Evolutionary conservation across 2,329 filamentous ascomycete genomes (phyloP).

Genomic region (Colletotrichum costaricense): DNA sequence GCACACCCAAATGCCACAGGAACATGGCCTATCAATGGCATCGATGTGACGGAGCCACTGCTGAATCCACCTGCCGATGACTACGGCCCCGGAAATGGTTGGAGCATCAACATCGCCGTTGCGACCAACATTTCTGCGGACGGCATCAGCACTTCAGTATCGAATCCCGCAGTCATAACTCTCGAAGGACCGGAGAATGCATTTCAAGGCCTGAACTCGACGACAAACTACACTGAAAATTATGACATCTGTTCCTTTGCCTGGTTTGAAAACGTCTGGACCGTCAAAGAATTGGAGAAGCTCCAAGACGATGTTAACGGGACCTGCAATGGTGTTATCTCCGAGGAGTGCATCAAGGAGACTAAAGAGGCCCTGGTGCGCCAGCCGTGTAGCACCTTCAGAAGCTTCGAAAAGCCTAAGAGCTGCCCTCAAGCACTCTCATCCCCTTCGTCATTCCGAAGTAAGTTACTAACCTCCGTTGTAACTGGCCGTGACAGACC

Average conservation of each 20-base stretch:
- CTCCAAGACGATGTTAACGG: neutral
- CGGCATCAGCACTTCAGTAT: neutral
- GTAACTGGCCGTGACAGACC: neutral
- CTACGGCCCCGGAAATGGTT: constrained; percentile 18
- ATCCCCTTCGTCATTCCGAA: neutral
- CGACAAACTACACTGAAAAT: neutral
- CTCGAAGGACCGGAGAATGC: neutral
- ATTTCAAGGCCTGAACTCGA: neutral
- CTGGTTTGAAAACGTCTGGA: neutral
- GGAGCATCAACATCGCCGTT: constrained; percentile 21
- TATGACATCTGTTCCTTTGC: neutral
- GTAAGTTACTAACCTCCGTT: neutral
- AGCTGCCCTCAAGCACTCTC: neutral
- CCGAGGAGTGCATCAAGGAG: neutral
- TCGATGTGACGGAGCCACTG: neutral
- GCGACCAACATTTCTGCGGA: constrained; percentile 23
- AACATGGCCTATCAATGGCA: neutral
- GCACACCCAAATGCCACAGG: constrained; percentile 31
- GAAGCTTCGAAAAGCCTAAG: neutral
- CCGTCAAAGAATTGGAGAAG: neutral
- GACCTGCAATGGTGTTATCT: neutral
- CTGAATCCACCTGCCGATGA: neutral
- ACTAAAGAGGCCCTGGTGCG: neutral
- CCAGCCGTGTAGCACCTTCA: neutral
- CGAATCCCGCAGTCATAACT: neutral